A percentile compares a stretch with the other conserved stretches of the same genome.
Evolutionary conservation across 257 asterid genomes (phyloP).

Genomic region (Nemophila menziesii): DNA sequence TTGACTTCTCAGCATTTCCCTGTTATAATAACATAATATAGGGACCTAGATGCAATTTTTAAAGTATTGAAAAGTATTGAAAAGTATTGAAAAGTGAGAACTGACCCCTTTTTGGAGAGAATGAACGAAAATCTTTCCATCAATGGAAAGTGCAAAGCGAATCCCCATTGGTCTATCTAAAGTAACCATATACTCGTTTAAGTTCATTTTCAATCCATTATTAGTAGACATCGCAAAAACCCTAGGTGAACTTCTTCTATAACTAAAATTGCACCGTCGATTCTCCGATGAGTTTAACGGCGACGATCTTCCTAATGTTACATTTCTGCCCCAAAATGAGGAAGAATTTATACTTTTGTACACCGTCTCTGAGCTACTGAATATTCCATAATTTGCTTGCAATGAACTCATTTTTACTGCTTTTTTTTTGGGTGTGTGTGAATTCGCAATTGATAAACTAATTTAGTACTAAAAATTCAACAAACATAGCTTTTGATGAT

Average conservation of each 20-base stretch:
- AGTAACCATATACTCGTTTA: slow-evolving; percentile 80
- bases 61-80: no score
- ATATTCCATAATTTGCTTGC: slow-evolving; percentile 34
- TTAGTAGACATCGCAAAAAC: slow-evolving; percentile 29
- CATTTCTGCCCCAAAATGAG: slow-evolving; percentile 34
- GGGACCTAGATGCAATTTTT: not conserved
- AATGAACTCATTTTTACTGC: slow-evolving; percentile 37
- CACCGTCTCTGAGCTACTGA: slow-evolving; percentile 15
- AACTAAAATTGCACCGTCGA: slow-evolving; percentile 4
- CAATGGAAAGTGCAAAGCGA: slow-evolving; percentile 72
- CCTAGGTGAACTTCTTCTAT: slow-evolving; percentile 15
- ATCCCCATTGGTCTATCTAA: slow-evolving; percentile 86
- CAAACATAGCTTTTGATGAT: not conserved
- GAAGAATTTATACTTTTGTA: slow-evolving; percentile 14
- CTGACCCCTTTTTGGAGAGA: slow-evolving; percentile 89
- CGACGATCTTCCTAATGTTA: slow-evolving; percentile 18
- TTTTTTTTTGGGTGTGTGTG: no score
- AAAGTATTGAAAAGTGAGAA: not conserved
- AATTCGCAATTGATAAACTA: no score
- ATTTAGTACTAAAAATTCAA: no score
- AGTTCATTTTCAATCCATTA: slow-evolving; percentile 51
- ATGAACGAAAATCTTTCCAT: slow-evolving; percentile 76
- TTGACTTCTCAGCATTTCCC: slow-evolving; percentile 95
- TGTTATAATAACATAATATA: slow-evolving; percentile 10
- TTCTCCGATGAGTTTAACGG: slow-evolving; percentile 5